Base-by-base conservation (phyloP, 2,329 filamentous ascomycete genomes). In the Talaromyces sp. region DNA sequence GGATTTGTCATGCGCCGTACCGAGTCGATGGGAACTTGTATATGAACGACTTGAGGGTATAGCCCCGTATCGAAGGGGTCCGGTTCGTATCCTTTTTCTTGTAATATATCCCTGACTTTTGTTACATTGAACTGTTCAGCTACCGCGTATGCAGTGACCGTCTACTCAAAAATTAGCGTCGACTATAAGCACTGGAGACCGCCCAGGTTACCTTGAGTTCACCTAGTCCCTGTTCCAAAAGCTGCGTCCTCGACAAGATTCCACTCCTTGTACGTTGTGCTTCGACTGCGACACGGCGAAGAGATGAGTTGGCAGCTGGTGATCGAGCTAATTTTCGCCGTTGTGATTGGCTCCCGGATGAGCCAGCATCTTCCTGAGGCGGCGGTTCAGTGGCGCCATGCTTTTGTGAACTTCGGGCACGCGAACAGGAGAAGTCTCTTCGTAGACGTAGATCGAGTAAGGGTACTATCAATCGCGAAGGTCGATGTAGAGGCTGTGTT, bases 281-380 rank as follows among this genome's bases (percentile, higher is more conserved):
- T 71, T 95, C 92, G 19, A 92, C 90, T 37, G 93, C 92, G 13
- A 96, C 92, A 65, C 93, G 86, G 63, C 94, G 88, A 37, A 97
- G 82, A 1, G 92, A 95, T 67, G 89, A 90, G 69, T 92, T 90
- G 52, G 86, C 80, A 27, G 83, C 81, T 3, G 84, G 80, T 27
- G 80, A 79, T 67, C 84, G 78, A n/a, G 76, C 72, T 7, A 77
- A 75, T 68, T 85, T 84, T 64, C 82, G 81, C 71, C 81, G 82
- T 70, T 79, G 73, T 19, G 76, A 75, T 52, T 75, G 74, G 37
- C 6, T 56, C 24, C 47, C 60, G 13, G 61, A 56, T 22, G 37
- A 10, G 37, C 14, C 19, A 31, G 43, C 39, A 45, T 63, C 57
- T 39, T 41, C 58, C 14, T 58, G 43, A 45, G 35, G 16, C 19